Conservation (phyloP, 495 filamentous ascomycete genomes). For the Penicillium arizonense region DNA sequence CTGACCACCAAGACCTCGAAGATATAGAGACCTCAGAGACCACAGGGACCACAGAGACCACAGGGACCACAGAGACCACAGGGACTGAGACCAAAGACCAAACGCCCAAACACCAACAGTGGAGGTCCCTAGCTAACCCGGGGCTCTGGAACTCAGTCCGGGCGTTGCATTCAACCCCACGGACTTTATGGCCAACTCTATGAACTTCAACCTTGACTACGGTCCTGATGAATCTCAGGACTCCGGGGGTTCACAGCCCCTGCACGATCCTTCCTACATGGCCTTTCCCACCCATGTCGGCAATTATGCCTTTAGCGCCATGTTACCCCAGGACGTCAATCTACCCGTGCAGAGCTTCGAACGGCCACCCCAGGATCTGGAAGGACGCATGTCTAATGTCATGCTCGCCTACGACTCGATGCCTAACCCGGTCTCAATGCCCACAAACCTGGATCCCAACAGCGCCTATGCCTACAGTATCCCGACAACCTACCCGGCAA, state of each 20-base stretch:
- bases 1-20: too few species aligned
- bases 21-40: too few species aligned
- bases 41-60: too few species aligned
- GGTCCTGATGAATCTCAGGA: constrained; percentile 12
- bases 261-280: constrained; percentile 18
- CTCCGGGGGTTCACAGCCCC: neutral
- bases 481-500: constrained; percentile 21
- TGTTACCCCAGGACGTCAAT: constrained; percentile 24
- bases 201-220: constrained; percentile 15
- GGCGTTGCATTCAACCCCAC: constrained; percentile 27
- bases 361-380: constrained; percentile 15
- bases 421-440: constrained; percentile 19
- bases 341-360: constrained; percentile 16
- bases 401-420: constrained; percentile 32
- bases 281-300: constrained; percentile 8
- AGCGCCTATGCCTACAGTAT: constrained; percentile 29
- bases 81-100: neutral
- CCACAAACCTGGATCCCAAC: constrained; percentile 21
- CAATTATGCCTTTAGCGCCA: constrained; percentile 17
- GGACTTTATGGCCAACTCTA: constrained; percentile 18
- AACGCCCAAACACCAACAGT: neutral
- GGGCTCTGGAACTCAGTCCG: constrained; percentile 23
- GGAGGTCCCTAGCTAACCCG: constrained; percentile 20
- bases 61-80: neutral
- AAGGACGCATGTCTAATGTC: constrained; percentile 24